Evolutionary conservation across 257 asterid species (phyloP).

Genomic region (Solanum tacnaense): DNA sequence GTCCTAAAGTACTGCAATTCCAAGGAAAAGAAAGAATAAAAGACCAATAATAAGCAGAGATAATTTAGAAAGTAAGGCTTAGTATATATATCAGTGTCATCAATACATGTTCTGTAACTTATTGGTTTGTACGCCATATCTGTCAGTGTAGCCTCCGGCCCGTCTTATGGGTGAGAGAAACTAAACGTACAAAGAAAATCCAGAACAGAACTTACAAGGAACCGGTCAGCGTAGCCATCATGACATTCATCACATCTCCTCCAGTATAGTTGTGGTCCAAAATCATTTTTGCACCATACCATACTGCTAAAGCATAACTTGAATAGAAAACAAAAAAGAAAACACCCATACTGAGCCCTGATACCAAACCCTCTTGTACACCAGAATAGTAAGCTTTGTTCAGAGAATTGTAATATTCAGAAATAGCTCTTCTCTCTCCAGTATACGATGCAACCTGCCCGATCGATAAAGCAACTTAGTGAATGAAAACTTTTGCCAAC

Average conservation of each 20-base stretch:
- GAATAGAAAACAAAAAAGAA: slow-evolving; percentile 54
- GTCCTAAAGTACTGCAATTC: slow-evolving; percentile 57
- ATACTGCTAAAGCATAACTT: slow-evolving; percentile 71
- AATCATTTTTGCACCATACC: slow-evolving; percentile 68
- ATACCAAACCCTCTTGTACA: slow-evolving; percentile 55
- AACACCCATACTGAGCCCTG: slow-evolving; percentile 60
- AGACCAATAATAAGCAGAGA: neutral
- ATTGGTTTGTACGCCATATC: neutral
- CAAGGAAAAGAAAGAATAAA: neutral
- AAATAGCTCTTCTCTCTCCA: slow-evolving; percentile 61
- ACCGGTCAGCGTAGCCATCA: slow-evolving; percentile 49
- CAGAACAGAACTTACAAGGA: slow-evolving; percentile 45
- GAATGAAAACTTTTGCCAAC: neutral
- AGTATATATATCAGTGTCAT: neutral
- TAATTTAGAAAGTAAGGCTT: neutral
- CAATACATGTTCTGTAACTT: neutral
- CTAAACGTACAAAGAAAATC: neutral
- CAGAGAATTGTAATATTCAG: slow-evolving; percentile 41
- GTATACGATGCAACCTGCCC: slow-evolving; percentile 63
- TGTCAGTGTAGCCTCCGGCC: neutral
- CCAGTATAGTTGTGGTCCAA: slow-evolving; percentile 43
- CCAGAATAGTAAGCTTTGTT: slow-evolving; percentile 53
- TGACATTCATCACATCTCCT: slow-evolving; percentile 55
- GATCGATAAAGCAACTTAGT: neutral
- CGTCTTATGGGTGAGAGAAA: neutral